Conservation (phyloP, 768 basidiomycete species). For the Calocybe indica region DNA sequence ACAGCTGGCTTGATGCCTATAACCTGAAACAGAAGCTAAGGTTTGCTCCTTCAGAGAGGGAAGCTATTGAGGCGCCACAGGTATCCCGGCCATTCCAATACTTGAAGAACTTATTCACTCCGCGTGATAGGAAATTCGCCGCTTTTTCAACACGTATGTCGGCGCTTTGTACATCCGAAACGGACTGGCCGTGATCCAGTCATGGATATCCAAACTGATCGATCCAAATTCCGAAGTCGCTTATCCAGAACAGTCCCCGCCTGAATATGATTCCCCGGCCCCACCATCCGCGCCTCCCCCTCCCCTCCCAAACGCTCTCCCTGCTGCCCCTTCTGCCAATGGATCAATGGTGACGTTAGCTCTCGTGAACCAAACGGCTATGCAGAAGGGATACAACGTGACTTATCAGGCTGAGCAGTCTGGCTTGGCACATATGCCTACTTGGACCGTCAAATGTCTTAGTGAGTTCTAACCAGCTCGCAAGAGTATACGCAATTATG, state of each 20-base stretch:
- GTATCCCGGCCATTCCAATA: constrained; percentile 2
- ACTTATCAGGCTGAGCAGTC: constrained; percentile 40
- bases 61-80: constrained; percentile 28
- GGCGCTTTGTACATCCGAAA: constrained; percentile 61
- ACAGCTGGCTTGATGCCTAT: constrained; percentile 46
- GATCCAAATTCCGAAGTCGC: constrained; percentile 31
- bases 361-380: constrained; percentile 47
- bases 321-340: constrained; percentile 4
- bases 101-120: neutral
- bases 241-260: constrained; percentile 1
- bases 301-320: constrained; percentile 18
- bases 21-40: constrained; percentile 49
- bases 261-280: constrained; percentile 2
- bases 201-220: constrained; percentile 56
- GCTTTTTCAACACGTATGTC: constrained; percentile 55
- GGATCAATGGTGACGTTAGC: constrained; percentile 24
- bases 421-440: constrained; percentile 50
- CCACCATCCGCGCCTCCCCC: constrained; percentile 9
- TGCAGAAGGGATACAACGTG: constrained; percentile 37
- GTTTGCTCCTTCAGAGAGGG: constrained; percentile 30
- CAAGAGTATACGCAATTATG: neutral
- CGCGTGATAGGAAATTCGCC: constrained; percentile 42
- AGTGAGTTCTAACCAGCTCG: constrained; percentile 29
- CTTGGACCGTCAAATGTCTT: constrained; percentile 49
- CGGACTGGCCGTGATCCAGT: constrained; percentile 41